phyloP scores from a whole-genome alignment of 139 green algal species.

The Coelastrella sp. region DNA sequence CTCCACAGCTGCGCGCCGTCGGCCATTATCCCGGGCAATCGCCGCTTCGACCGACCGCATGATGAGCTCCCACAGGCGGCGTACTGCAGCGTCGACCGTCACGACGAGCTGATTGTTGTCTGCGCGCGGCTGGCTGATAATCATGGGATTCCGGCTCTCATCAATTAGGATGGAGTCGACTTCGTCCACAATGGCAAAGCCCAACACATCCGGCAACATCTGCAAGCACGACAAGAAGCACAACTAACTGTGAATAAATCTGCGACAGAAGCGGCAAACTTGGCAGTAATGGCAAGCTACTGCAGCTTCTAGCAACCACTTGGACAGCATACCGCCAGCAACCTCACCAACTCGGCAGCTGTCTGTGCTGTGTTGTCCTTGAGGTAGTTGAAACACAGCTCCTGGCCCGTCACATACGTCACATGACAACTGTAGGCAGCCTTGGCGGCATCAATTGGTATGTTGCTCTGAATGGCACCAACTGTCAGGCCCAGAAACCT shows the following conservation, averaged over 20 bases:
- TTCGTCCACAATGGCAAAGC: constrained; percentile 91
- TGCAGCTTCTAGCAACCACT: neutral
- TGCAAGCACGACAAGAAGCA: neutral
- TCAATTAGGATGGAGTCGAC: constrained; percentile 99
- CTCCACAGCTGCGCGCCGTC: constrained; percentile 19
- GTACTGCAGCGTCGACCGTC: constrained; percentile 49
- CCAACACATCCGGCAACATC: constrained; percentile 19
- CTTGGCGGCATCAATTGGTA: constrained; percentile 43
- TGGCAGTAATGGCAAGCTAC: neutral
- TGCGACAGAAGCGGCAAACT: neutral
- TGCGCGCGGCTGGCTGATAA: constrained; percentile 73
- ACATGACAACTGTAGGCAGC: constrained; percentile 76
- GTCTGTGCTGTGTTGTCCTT: constrained; percentile 79
- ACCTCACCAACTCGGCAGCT: constrained; percentile 63
- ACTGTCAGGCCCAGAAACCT: constrained; percentile 86
- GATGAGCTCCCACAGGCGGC: constrained; percentile 35
- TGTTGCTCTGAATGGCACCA: constrained; percentile 64
- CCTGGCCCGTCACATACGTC: constrained; percentile 88
- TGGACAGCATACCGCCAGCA: neutral
- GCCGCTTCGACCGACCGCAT: neutral
- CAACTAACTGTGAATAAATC: neutral
- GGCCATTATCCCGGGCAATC: neutral
- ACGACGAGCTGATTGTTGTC: constrained; percentile 49
- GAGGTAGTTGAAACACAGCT: constrained; percentile 91
- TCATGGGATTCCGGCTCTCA: constrained; percentile 95